Base-by-base conservation (phyloP, 345 rosid species). In the Brassica carinata region DNA sequence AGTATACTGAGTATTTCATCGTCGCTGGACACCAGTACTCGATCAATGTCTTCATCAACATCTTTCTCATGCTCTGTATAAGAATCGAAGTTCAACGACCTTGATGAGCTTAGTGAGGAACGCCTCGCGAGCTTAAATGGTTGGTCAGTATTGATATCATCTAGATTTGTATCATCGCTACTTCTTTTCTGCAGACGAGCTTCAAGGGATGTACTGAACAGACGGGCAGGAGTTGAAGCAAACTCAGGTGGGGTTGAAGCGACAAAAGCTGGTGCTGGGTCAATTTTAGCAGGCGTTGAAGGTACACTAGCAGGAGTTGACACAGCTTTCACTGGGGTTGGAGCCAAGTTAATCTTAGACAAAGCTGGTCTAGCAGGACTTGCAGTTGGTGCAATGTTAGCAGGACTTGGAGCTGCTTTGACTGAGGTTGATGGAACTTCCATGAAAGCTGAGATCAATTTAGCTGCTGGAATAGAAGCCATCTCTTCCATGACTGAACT, bases 161-260 rank as follows among this genome's bases (percentile, higher is more conserved):
- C 91, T n/a, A 86, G 91, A 76, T 85, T 86, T 84, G 73, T 75
- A 45, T 51, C 64, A n/a, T 4, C 27, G 74, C 76, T 88, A 75
- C 86, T 94, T 90, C 86, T 89, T 92, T 71, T 76, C 59, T 72
- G 83, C 0, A 81, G 73, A 7, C 67, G 83, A 48, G 79, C 55
- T 10, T 76, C 57, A n/a, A 89, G 87, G 6, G 95, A 89, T 10
- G 85, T 40, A 53, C 91, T 80, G 85, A 80, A 79, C 57, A 87
- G 57, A 45, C 86, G 73, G 19, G 83, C 75, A 7, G 97, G 94
- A 76, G 97, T 89, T 45, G 86, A 83, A 70, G 73, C 89, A 48
- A 85, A 83, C 79, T 89, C 88, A 34, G 89, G 92, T 45, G 97
- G 96, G 83, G 96, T 93, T 19, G 65, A 27, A 36, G 80, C 87